Base-by-base conservation (phyloP, 1,139 yeast genomes). In the Geotrichum citri-aurantii region DNA sequence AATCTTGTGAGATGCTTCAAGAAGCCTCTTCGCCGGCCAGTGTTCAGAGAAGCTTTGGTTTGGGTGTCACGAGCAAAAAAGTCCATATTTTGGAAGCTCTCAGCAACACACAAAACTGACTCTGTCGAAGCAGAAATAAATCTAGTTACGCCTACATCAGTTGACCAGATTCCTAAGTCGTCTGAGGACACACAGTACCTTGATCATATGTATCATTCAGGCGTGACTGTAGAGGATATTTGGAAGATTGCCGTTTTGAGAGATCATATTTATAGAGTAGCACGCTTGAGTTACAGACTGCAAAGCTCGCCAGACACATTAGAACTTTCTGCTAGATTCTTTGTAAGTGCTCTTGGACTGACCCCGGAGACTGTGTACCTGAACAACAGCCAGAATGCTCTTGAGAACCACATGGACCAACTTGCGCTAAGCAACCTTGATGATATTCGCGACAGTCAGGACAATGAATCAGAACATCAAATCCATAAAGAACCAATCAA, bases 171-270 rank as follows among this genome's bases (percentile, higher is more conserved):
- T 29, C 53, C 54, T 3, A 63, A 65, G 24, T 66, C 75, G 0
- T 62, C 68, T 1, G 93, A 86, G 60, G 99, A 93, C 70, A 81
- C 82, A 63, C 81, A 81, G 50, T 90, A 96, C 91, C 74, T 90
- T 23, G 81, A 81, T 42, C 82, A 85, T 62, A 74, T 93, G 55
- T 81, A 82, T 57, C 78, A 85, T 1, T 77, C 88, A 19, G 98
- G 97, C 0, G 74, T 92, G 53, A 79, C 78, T 21, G 88, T 83
- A 19, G 79, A 77, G 14, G 96, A 91, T 56, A 68, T 89, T 24
- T 92, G 98, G 98, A 93, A 92, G 71, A 75, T 93, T 6, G 83
- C 84, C 44, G 81, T 81, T 10, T 68, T 90, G 56, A 77, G 92
- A 59, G 85, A 85, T 50, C 88, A 90, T 65, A 80, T 91, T 7